Evolutionary conservation across 345 rosid species (phyloP), one percentile per base, ranked within the genome.

Genomic region (Salix brachista): DNA sequence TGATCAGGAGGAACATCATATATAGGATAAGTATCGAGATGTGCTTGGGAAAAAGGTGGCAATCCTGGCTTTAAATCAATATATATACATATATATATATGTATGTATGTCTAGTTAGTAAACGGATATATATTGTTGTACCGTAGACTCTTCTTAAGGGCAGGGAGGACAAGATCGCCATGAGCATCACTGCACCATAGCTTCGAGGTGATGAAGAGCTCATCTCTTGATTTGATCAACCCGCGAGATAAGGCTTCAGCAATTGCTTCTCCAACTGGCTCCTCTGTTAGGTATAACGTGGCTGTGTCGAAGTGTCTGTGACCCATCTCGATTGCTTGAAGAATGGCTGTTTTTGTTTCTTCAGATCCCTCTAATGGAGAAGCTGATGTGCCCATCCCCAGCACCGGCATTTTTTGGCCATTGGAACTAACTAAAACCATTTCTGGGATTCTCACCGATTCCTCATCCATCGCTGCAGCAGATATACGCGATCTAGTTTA

Each of bases 141-240:
- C 91, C 61, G 46, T 52, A 90, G 84, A 72, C 85, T 85, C 62
- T 73, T 88, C 23, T 70, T 74, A 71, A 90, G 79, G 7, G 89
- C 88, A 12, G 86, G 89, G 66, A 86, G 76, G 64, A 86, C 88
- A 25, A 85, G 90, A 13, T 87, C 86, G 1, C 58, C 73, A 70
- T 90, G 90, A 72, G 89, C 92, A 77, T 89, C 88, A 17, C 82
- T 75, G 82, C 89, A 89, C 90, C 90, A 85, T 3, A 90, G 85
- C 87, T 90, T 89, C 64, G 91, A 82, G 56, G 87, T 87, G 80
- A 90, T 76, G 72, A 89, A 90, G 60, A 90, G 84, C 34, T 90
- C 92, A 3, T 87, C 89, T 50, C 91, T 65, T 8, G 86, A 84
- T 41, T 77, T 74, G 70, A 89, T 81, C 7, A 90, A 9, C 34